phyloP scores from a whole-genome alignment of 495 filamentous ascomycete species.

The Aspergillus mulundensis region DNA sequence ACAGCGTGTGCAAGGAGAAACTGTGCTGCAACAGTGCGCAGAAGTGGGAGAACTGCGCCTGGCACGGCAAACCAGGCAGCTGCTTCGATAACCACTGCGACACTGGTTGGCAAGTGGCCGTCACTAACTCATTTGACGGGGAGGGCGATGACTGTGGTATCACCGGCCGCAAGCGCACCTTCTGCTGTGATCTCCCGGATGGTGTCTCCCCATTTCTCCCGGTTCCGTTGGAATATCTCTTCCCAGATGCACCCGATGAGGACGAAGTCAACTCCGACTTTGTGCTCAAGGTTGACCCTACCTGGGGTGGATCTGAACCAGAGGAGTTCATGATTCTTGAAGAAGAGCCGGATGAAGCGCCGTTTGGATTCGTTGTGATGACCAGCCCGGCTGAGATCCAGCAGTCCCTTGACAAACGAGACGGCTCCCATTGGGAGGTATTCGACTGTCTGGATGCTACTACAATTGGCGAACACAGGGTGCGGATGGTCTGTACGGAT shows the following conservation, averaged over 20 bases:
- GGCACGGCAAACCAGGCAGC: not conserved
- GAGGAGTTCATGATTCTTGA: slow-evolving; percentile 12
- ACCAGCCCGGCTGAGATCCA: slow-evolving; percentile 22
- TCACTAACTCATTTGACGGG: not conserved
- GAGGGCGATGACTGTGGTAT: slow-evolving; percentile 4
- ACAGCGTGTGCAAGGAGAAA: not conserved
- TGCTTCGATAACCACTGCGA: slow-evolving; percentile 11
- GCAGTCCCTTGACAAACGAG: slow-evolving; percentile 3
- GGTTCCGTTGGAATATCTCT: slow-evolving; percentile 30
- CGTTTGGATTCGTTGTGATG: slow-evolving; percentile 28
- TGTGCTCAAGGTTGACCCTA: slow-evolving; percentile 23
- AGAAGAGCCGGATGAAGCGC: slow-evolving; percentile 6
- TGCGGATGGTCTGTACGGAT: slow-evolving; percentile 22
- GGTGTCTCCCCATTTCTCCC: slow-evolving; percentile 24
- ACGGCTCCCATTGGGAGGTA: slow-evolving; percentile 9
- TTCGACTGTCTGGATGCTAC: slow-evolving; percentile 22
- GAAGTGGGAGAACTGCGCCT: not conserved
- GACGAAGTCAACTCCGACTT: slow-evolving; percentile 19
- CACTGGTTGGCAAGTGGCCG: not conserved
- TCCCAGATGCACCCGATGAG: slow-evolving; percentile 20
- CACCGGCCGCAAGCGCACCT: slow-evolving; percentile 12
- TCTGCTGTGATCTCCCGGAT: slow-evolving; percentile 21
- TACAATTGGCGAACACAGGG: slow-evolving; percentile 18
- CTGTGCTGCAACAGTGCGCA: not conserved
- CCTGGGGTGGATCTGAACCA: slow-evolving; percentile 4